These are phyloP conservation scores for Moricandia arvensis DNA, from an alignment of 345 rosid genomes.

Conservation along the genomic window DNA sequence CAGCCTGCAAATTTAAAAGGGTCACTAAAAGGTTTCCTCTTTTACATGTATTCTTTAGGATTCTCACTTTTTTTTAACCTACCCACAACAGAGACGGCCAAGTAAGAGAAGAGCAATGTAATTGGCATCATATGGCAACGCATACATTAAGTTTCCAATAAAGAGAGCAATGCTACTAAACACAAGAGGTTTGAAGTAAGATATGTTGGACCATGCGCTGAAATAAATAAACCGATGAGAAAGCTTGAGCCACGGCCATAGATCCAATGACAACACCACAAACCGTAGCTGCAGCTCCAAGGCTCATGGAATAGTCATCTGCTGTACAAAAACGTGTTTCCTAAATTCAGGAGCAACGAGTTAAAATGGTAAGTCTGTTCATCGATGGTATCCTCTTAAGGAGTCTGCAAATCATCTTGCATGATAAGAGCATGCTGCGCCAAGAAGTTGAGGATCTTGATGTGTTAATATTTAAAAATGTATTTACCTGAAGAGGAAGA, in stretches of 20 bases:
- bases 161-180: slow-evolving; percentile 89
- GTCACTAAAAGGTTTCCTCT: slow-evolving; percentile 4
- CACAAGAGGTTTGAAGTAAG: slow-evolving; percentile 93
- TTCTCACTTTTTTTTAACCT: no score
- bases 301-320: neutral
- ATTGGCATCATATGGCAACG: slow-evolving; percentile 79
- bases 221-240: neutral
- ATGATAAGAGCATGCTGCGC: slow-evolving; percentile 95
- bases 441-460: slow-evolving; percentile 78
- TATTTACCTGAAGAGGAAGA: slow-evolving; percentile 78
- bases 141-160: slow-evolving; percentile 85
- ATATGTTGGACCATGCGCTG: slow-evolving; percentile 28
- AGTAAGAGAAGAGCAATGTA: slow-evolving; percentile 68
- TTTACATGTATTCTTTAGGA: no score
- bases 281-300: neutral
- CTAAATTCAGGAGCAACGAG: neutral
- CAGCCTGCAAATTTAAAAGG: slow-evolving; percentile 51
- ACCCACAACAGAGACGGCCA: slow-evolving; percentile 98
- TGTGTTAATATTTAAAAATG: no score
- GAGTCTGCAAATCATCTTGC: slow-evolving; percentile 87
- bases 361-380: slow-evolving; percentile 51
- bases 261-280: neutral
- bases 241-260: neutral
- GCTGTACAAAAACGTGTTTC: neutral
- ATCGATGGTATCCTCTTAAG: slow-evolving; percentile 63